Base-by-base conservation (phyloP, 106 monocot species). In the Dendrobium catenatum region DNA sequence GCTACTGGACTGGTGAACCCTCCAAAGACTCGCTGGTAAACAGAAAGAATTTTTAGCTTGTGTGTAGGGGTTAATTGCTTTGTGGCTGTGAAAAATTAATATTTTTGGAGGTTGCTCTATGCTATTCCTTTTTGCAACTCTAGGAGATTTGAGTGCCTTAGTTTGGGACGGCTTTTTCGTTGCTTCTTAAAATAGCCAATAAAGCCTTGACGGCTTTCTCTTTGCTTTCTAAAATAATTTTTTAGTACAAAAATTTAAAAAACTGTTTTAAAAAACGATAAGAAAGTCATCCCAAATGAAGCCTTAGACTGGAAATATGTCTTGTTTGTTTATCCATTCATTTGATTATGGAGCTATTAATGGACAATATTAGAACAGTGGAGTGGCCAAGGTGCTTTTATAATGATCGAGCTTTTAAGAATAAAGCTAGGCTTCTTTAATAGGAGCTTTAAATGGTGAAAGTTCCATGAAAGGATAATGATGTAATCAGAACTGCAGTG, bases 1-100 rank as follows among this genome's bases (percentile, higher is more conserved):
- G 77, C 9, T 90, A 90, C 83, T 90, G 90, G 90, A 90, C 90
- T 24, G 90, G 81, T 11, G 87, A 90, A 13, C 20, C 47, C 26
- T 56, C 83, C 11, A 18, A 80, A 58, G 37, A 80, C 13, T 67
- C 7, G 67, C 67, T 67, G 22, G 67, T 67, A 27, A 67, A 67
- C 9, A 9, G 67, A 67, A 67, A 20, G 20, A 58, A 18, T 17
- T 58, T 8, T 20, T 18, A 18, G 58, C 20, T 0, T 16, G 58
- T 58, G 58, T 2, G 58, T 58, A 13, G 58, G 13, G 58, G 58
- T 20, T 58, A 58, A 18, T 58, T 67, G 67, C 27, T 26, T 67
- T 67, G 67, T 26, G 26, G 67, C n/a, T 67, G 67, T 67, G 67
- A 5, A 67, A 67, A 67, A 67, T 27, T 18, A 67, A 67, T 22